Evolutionary conservation across 441 rosid species (phyloP).

Genomic region (Croton laevigatus): DNA sequence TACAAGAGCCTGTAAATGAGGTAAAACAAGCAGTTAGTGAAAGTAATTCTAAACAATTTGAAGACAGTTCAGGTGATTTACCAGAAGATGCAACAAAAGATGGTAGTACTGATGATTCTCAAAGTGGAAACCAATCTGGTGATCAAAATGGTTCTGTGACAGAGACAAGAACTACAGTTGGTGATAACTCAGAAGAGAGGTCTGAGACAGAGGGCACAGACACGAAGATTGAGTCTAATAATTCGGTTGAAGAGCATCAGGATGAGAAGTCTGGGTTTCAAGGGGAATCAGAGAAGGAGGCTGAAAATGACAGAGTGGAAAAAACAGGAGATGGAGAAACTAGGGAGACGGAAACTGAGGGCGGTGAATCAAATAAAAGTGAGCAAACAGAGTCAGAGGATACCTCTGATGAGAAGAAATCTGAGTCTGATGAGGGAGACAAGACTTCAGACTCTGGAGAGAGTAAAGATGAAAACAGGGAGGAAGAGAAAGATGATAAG

Average conservation of each 20-base stretch:
- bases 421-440: slow-evolving; percentile 24
- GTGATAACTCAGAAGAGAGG: slow-evolving; percentile 34
- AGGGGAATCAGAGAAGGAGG: slow-evolving; percentile 8
- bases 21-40: slow-evolving; percentile 47
- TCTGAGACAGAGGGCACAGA: slow-evolving; percentile 24
- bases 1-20: slow-evolving; percentile 49
- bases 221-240: slow-evolving; percentile 17
- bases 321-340: slow-evolving; percentile 29
- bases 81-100: slow-evolving; percentile 61
- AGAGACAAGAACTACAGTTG: slow-evolving; percentile 27
- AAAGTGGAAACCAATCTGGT: slow-evolving; percentile 24
- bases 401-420: slow-evolving; percentile 22
- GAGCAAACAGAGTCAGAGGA: slow-evolving; percentile 46
- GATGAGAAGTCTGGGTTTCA: slow-evolving; percentile 21
- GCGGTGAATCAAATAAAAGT: slow-evolving; percentile 33
- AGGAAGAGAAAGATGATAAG: slow-evolving; percentile 36
- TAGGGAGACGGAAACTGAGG: slow-evolving; percentile 33
- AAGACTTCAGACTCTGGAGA: slow-evolving; percentile 39
- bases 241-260: slow-evolving; percentile 16
- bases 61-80: slow-evolving; percentile 54
- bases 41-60: slow-evolving; percentile 41
- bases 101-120: slow-evolving; percentile 23
- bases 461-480: slow-evolving; percentile 31
- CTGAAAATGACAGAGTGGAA: slow-evolving; percentile 30
- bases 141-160: slow-evolving; percentile 40